Evolutionary conservation across 768 basidiomycete genomes (phyloP).

Genomic region (Trametes cingulata): DNA sequence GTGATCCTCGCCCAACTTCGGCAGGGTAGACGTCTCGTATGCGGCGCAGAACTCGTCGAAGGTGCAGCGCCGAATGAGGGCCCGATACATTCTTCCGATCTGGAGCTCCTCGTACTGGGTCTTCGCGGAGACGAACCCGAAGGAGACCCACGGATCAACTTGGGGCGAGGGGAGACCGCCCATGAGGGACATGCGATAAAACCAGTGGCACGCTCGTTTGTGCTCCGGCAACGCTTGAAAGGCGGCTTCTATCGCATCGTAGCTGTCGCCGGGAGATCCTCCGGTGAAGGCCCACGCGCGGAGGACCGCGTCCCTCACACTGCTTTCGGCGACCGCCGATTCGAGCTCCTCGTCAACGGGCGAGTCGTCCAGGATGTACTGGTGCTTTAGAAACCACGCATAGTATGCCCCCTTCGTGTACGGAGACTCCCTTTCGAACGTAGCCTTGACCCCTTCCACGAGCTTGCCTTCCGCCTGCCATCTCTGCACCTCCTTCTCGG

Average conservation of each 20-base stretch:
- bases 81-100: slow-evolving; percentile 24
- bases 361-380: slow-evolving; percentile 30
- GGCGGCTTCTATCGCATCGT: background rate
- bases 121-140: slow-evolving; percentile 21
- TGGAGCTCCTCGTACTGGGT: background rate
- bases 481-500: slow-evolving; percentile 33
- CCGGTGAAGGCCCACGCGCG: slow-evolving; percentile 9
- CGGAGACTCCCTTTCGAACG: slow-evolving; percentile 29
- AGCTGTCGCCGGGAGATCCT: background rate
- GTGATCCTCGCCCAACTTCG: background rate
- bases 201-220: background rate
- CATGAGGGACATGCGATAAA: slow-evolving; percentile 2
- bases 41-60: slow-evolving; percentile 38
- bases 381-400: slow-evolving; percentile 39
- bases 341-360: background rate
- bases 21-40: slow-evolving; percentile 28
- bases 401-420: slow-evolving; percentile 32
- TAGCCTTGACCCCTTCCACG: slow-evolving; percentile 35
- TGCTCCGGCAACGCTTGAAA: background rate
- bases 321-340: background rate
- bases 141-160: background rate
- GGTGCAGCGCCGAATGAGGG: slow-evolving; percentile 33
- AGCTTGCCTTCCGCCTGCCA: slow-evolving; percentile 38
- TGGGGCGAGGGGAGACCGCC: background rate
- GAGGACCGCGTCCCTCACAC: background rate